These are phyloP conservation scores for Aspergillus hancockii DNA, from an alignment of 495 filamentous ascomycete species.

Conservation along the genomic window DNA sequence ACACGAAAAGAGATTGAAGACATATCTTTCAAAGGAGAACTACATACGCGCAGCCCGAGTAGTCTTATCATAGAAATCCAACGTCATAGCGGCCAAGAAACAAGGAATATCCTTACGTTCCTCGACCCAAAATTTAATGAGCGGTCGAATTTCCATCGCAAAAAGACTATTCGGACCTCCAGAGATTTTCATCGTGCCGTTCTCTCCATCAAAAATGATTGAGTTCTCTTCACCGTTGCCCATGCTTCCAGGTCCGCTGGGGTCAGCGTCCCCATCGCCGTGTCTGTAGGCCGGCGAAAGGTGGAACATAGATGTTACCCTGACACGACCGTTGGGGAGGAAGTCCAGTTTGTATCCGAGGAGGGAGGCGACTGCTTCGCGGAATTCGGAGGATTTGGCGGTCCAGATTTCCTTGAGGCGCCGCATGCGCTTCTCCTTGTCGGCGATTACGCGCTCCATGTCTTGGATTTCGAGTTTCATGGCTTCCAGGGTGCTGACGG, in stretches of 20 bases:
- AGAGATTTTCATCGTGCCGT: constrained; percentile 93
- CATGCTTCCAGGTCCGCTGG: constrained; percentile 56
- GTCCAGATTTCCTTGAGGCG: constrained; percentile 89
- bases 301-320: constrained; percentile 78
- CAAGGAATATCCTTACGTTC: constrained; percentile 88
- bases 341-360: constrained; percentile 94
- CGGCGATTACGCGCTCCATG: constrained; percentile 69
- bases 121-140: constrained; percentile 92
- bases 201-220: constrained; percentile 95
- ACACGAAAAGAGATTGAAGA: constrained; percentile 8
- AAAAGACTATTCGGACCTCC: constrained; percentile 87
- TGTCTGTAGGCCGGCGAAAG: constrained; percentile 56
- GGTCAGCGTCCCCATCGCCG: constrained; percentile 52
- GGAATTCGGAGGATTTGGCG: constrained; percentile 86
- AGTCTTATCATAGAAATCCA: constrained; percentile 89
- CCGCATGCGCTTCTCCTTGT: constrained; percentile 79
- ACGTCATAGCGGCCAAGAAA: constrained; percentile 82
- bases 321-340: constrained; percentile 87
- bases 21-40: constrained; percentile 8
- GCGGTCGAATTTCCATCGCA: constrained; percentile 75
- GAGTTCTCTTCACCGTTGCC: constrained; percentile 66
- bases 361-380: constrained; percentile 84
- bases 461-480: constrained; percentile 70
- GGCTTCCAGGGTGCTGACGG: constrained; percentile 73
- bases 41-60: constrained; percentile 54